These are phyloP conservation scores for Pestalotiopsis sp. DNA, from an alignment of 2,329 filamentous ascomycete genomes.

Conservation along the genomic window DNA sequence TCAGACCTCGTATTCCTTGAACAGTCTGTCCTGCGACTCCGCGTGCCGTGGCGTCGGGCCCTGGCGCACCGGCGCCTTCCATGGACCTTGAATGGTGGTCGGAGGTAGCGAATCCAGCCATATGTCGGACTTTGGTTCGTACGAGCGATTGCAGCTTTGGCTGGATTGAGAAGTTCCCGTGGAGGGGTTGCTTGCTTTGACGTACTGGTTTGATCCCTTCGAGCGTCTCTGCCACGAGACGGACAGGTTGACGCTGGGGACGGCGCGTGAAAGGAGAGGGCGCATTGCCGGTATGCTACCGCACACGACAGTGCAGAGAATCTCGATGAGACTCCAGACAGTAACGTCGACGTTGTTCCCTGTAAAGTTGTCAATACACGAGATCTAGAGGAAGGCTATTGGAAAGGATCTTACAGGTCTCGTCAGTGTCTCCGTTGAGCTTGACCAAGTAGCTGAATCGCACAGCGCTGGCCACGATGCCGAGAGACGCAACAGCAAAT, in stretches of 20 bases:
- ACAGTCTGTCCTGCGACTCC: background rate
- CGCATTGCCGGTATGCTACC: background rate
- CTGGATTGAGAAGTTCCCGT: background rate
- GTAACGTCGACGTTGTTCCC: slow-evolving; percentile 2
- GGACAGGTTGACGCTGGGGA: background rate
- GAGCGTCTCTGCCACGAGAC: background rate
- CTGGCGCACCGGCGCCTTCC: background rate
- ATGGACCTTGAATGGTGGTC: background rate
- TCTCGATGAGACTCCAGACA: slow-evolving; percentile 1
- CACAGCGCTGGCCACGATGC: background rate
- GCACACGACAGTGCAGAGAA: slow-evolving; percentile 1
- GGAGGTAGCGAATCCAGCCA: background rate
- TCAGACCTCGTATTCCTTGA: background rate
- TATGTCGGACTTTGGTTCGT: background rate
- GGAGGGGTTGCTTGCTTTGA: background rate
- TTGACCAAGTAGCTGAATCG: background rate
- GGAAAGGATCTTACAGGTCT: background rate
- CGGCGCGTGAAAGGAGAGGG: background rate
- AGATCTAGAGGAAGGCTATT: background rate
- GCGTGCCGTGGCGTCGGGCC: background rate
- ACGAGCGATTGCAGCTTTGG: background rate
- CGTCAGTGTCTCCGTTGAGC: background rate
- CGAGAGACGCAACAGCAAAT: slow-evolving; percentile 2
- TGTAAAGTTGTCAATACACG: background rate
- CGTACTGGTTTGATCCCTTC: background rate